A percentile compares a stretch with the other conserved stretches of the same genome.
These are phyloP conservation scores for Liriodendron chinense DNA, from an alignment of 164 flowering plant species.

Conservation along the genomic window DNA sequence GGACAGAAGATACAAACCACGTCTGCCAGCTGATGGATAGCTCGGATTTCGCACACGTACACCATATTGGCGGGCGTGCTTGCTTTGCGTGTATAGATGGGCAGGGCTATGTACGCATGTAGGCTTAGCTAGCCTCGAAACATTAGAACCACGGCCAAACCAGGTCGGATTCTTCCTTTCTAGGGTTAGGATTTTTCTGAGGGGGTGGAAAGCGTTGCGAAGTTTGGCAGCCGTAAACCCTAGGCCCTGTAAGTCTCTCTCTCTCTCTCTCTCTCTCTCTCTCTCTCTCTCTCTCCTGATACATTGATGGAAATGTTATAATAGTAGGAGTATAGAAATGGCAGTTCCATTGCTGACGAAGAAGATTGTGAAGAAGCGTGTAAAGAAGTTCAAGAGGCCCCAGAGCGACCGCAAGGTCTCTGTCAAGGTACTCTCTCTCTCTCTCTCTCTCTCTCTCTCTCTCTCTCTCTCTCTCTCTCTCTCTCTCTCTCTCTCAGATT, in stretches of 20 bases:
- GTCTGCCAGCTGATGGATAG: too few species aligned
- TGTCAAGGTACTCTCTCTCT: conserved; percentile 27
- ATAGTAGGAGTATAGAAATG: conserved; percentile 12
- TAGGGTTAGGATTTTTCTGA: not conserved
- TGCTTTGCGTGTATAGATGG: too few species aligned
- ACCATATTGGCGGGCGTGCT: too few species aligned
- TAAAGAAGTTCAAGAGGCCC: conserved; percentile 37
- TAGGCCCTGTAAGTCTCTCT: not conserved
- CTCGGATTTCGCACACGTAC: too few species aligned
- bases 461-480: not conserved
- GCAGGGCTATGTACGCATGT: too few species aligned
- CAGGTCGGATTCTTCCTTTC: not conserved
- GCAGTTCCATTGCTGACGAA: conserved; percentile 35
- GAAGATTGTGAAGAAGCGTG: conserved; percentile 40
- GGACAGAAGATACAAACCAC: too few species aligned
- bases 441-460: not conserved
- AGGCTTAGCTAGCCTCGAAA: too few species aligned
- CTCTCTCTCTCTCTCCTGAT: too few species aligned
- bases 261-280: too few species aligned
- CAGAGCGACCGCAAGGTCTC: conserved; percentile 31
- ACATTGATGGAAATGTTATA: not conserved
- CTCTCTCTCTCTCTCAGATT: not conserved
- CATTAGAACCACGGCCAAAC: too few species aligned
- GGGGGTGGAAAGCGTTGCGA: too few species aligned
- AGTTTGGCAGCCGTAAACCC: too few species aligned